Percentiles rank a stretch among this genome's conserved stretches.
Evolutionary conservation across 2,329 filamentous ascomycete genomes (phyloP).

Genomic region (Penicillium oxalicum): DNA sequence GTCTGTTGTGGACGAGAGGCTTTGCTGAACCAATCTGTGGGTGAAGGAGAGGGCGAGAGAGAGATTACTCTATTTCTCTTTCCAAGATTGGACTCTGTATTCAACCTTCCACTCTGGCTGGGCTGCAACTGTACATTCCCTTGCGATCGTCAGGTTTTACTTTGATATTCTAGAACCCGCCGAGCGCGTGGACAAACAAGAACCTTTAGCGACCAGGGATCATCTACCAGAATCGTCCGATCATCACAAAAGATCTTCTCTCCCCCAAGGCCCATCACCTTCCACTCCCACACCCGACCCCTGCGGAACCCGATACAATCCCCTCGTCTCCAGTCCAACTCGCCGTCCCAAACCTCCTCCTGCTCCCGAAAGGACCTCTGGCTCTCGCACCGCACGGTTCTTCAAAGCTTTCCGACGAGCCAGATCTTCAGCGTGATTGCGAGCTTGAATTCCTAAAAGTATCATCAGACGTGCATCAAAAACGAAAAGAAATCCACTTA

Average conservation of each 20-base stretch:
- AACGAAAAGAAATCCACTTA: not conserved
- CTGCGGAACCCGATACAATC: too few species aligned
- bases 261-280: constrained; percentile 4
- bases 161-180: too few species aligned
- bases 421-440: constrained; percentile 24
- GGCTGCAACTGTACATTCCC: not conserved
- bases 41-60: constrained; percentile 1
- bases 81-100: too few species aligned
- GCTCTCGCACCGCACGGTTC: not conserved
- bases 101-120: too few species aligned
- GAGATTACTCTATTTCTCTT: too few species aligned
- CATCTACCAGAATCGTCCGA: too few species aligned
- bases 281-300: constrained; percentile 9
- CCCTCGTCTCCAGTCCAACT: too few species aligned
- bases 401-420: constrained; percentile 29
- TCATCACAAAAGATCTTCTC: not conserved
- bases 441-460: constrained; percentile 8
- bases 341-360: too few species aligned
- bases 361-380: constrained; percentile 1
- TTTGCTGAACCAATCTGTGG: constrained; percentile 32
- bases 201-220: too few species aligned
- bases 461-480: not conserved
- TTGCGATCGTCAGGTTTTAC: not conserved
- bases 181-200: too few species aligned
- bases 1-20: constrained; percentile 49